phyloP scores from a whole-genome alignment of 257 asterid genomes.

The Cinchona pubescens region DNA sequence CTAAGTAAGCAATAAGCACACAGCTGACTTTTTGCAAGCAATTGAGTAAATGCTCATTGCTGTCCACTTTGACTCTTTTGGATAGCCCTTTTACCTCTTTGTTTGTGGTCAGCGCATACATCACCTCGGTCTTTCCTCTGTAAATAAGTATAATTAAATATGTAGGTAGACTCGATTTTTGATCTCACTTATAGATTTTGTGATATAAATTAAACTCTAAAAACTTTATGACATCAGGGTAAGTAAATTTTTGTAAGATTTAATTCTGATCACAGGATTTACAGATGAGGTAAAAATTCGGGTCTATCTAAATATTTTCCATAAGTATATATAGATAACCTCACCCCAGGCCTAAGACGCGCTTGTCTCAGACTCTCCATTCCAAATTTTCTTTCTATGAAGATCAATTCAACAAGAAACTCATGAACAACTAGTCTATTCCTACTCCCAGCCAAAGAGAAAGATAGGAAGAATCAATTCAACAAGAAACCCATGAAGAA shows the following conservation, averaged over 20 bases:
- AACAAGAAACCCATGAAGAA: background rate
- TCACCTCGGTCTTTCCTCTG: slow-evolving; percentile 29
- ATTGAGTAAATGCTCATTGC: slow-evolving; percentile 64
- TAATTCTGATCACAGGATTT: too few relatives aligned
- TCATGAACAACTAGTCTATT: background rate
- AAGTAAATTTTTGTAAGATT: too few relatives aligned
- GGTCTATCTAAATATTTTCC: too few relatives aligned
- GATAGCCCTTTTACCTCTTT: slow-evolving; percentile 28
- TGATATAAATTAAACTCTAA: too few relatives aligned
- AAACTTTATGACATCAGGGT: too few relatives aligned
- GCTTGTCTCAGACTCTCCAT: slow-evolving; percentile 30
- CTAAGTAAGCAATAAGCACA: slow-evolving; percentile 8
- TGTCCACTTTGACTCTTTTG: slow-evolving; percentile 64
- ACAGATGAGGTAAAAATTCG: too few relatives aligned
- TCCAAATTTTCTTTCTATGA: background rate
- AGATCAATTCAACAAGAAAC: background rate
- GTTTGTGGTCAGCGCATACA: slow-evolving; percentile 30
- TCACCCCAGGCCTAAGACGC: slow-evolving; percentile 39
- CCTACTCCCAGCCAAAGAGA: background rate
- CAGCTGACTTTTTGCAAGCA: slow-evolving; percentile 52
- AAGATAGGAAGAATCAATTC: background rate
- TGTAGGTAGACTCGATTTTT: too few relatives aligned
- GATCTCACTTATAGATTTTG: too few relatives aligned
- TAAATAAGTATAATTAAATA: slow-evolving; percentile 5
- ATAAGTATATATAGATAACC: slow-evolving; percentile 29